phyloP scores from a whole-genome alignment of 257 asterid species.

The Solanum virginianum region DNA sequence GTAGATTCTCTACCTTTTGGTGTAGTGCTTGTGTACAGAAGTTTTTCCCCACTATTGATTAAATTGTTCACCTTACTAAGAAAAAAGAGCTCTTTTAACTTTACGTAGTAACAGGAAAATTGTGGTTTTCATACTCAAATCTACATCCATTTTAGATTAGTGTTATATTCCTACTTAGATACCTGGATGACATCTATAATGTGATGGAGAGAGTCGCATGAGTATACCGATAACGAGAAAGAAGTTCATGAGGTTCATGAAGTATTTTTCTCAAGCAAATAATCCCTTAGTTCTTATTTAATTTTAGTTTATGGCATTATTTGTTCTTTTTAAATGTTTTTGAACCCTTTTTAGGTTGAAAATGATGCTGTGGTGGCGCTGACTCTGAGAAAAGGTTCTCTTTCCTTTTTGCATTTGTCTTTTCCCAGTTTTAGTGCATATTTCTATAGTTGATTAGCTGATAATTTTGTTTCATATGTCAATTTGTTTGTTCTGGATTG shows the following conservation, averaged over 20 bases:
- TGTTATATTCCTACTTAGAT: neutral
- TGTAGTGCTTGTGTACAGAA: neutral
- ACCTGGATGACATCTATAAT: neutral
- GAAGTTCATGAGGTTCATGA: neutral
- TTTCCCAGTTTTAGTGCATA: neutral
- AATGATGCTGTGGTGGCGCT: conserved; percentile 80
- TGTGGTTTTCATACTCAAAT: neutral
- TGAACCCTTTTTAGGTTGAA: conserved; percentile 53
- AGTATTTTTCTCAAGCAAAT: neutral
- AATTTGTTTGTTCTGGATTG: neutral
- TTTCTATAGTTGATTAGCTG: neutral
- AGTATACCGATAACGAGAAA: neutral
- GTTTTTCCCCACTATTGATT: neutral
- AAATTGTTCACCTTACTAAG: neutral
- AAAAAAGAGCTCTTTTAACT: neutral
- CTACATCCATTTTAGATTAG: neutral
- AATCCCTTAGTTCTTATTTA: neutral
- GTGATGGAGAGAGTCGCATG: neutral
- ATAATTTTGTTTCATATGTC: neutral
- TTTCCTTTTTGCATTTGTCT: neutral
- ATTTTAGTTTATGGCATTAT: neutral
- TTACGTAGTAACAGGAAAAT: neutral
- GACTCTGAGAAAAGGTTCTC: conserved; percentile 82
- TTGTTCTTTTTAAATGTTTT: neutral
- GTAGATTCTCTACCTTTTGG: neutral